These are phyloP conservation scores for Fusarium musae DNA, from an alignment of 2,329 filamentous ascomycete genomes.

Conservation along the genomic window DNA sequence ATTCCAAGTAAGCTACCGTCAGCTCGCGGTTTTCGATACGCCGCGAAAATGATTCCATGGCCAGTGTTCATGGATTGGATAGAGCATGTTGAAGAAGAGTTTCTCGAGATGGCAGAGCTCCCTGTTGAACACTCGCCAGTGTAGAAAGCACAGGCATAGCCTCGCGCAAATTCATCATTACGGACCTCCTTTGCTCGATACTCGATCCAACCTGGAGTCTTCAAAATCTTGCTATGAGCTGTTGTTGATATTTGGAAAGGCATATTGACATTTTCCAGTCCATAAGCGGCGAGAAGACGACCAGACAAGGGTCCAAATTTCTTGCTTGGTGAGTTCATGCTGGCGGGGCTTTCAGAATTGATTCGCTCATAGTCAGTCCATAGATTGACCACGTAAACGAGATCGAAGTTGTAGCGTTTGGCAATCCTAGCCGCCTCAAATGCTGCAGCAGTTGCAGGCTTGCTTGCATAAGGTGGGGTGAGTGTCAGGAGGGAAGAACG, in stretches of 20 bases:
- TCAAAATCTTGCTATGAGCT: constrained; percentile 63
- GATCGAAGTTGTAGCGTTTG: constrained; percentile 65
- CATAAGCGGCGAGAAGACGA: constrained; percentile 65
- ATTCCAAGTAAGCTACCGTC: constrained; percentile 52
- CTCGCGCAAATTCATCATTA: constrained; percentile 59
- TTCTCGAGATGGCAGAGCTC: constrained; percentile 41
- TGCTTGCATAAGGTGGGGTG: constrained; percentile 56
- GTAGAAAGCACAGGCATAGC: constrained; percentile 66
- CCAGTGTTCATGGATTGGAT: constrained; percentile 50
- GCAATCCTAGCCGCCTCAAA: constrained; percentile 67
- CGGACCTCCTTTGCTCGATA: constrained; percentile 58
- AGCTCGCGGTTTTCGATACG: constrained; percentile 60
- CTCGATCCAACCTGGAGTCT: constrained; percentile 63
- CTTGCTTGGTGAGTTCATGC: constrained; percentile 14
- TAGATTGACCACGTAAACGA: constrained; percentile 68
- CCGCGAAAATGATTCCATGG: constrained; percentile 66
- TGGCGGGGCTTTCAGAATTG: constrained; percentile 5
- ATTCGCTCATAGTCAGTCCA: constrained; percentile 56
- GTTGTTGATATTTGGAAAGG: constrained; percentile 63
- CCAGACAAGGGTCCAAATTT: constrained; percentile 53
- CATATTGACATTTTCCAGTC: constrained; percentile 60
- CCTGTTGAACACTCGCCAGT: constrained; percentile 52
- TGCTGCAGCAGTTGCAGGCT: constrained; percentile 60
- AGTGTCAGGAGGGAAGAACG: constrained; percentile 54
- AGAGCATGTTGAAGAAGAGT: constrained; percentile 41